A percentile compares a stretch with the other conserved stretches of the same genome.
Conservation (phyloP, 2,329 filamentous ascomycete species). For the Aspergillus sp. region DNA sequence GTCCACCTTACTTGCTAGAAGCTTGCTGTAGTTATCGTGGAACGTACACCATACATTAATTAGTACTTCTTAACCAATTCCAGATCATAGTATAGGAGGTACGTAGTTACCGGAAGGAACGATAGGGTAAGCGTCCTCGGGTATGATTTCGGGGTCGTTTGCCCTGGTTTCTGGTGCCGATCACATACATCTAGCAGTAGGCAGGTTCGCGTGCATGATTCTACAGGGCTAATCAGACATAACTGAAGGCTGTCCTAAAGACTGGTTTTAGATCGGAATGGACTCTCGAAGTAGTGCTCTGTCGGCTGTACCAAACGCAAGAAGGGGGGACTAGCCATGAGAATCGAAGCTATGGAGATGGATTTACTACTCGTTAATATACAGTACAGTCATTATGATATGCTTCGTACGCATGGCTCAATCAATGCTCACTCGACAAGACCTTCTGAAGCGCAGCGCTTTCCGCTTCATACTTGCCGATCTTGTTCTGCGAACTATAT, state of each 20-base stretch:
- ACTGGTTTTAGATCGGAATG: not conserved
- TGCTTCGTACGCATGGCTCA: not conserved
- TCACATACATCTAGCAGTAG: too few relatives aligned
- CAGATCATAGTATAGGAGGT: too few relatives aligned
- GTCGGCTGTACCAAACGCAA: not conserved
- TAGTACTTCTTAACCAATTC: too few relatives aligned
- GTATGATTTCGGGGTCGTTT: too few relatives aligned
- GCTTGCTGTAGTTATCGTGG: too few relatives aligned
- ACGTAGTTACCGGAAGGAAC: too few relatives aligned
- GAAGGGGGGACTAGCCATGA: not conserved
- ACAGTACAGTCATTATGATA: not conserved
- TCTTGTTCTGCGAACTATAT: slow-evolving; percentile 72
- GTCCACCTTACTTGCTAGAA: too few relatives aligned
- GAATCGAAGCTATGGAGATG: not conserved
- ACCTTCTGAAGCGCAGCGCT: slow-evolving; percentile 74
- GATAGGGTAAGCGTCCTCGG: too few relatives aligned
- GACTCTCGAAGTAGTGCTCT: not conserved
- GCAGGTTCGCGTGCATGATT: not conserved
- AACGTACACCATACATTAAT: too few relatives aligned
- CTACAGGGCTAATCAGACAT: not conserved
- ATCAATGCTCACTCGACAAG: slow-evolving; percentile 57
- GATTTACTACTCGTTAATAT: slow-evolving; percentile 1
- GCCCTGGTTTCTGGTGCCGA: too few relatives aligned
- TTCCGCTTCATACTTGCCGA: slow-evolving; percentile 74
- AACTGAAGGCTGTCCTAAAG: not conserved